Evolutionary conservation across 768 basidiomycete genomes (phyloP), one percentile per base, ranked within the genome.

Genomic region (Boletus edulis): DNA sequence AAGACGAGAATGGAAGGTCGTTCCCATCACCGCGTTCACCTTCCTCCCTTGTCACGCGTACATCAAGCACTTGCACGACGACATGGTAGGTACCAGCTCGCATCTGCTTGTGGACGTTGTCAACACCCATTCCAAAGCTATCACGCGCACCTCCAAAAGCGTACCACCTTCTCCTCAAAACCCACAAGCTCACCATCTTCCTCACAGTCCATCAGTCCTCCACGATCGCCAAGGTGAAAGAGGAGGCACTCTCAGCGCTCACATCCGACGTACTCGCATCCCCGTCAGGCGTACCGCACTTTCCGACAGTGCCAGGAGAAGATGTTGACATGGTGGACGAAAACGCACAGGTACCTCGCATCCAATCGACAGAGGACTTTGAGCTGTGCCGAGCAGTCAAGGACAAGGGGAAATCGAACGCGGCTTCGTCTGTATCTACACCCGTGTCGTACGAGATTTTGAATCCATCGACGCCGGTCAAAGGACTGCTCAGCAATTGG

Each of bases 131-230:
- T 22, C 8, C 12, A 52, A 54, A 83, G 86, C 83, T 83, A 27
- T 78, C 75, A 13, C 78, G 80, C 64, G 59, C 74, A 14, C 78
- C 77, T 39, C 83, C 85, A 9, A 88, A 84, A 71, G 74, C 81
- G 46, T 84, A 85, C 71, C 83, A 87, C 51, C 64, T 91, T 17
- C 76, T 83, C n/a, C 69, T 90, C 60, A 89, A 87, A 63, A 86
- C 87, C 0, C 87, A 90, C 74, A 87, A 82, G 59, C 72, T 87
- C 49, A 85, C 85, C 7, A 73, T 89, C 60, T 77, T 86, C 62
- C 71, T 86, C 58, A 81, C 83, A 8, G 76, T 78, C 11, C 69
- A 77, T 40, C 83, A 81, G 9, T 77, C 76, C 34, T 77, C 78
- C 10, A 81, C 81, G 6, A 73, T 91, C 63, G 75, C 70, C 13